These are phyloP conservation scores for Penicillium sp. DNA, from an alignment of 2,329 filamentous ascomycete species.

Conservation along the genomic window DNA sequence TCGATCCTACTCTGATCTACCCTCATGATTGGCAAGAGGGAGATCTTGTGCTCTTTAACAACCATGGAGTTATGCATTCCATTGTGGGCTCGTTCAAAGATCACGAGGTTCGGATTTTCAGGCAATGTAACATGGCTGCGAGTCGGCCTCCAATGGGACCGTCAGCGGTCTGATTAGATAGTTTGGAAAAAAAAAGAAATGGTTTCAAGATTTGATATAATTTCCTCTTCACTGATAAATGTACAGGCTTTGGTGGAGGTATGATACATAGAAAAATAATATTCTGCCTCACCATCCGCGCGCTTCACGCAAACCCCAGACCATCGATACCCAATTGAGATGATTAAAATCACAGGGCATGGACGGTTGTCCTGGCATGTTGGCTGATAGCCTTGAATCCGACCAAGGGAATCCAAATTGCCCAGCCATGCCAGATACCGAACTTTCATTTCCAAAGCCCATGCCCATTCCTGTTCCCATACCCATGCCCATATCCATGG, in stretches of 20 bases:
- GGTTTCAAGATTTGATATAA: neutral
- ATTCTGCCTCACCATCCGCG: neutral
- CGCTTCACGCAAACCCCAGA: conserved; percentile 4
- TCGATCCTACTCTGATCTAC: conserved; percentile 68
- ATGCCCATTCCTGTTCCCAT: neutral
- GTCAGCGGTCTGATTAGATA: neutral
- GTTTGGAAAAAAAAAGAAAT: neutral
- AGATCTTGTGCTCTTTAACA: conserved; percentile 76
- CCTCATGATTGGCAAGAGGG: conserved; percentile 76
- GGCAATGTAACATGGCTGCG: conserved; percentile 73
- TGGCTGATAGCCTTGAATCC: neutral
- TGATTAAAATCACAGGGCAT: conserved; percentile 6
- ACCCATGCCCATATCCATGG: neutral
- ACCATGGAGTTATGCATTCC: conserved; percentile 71
- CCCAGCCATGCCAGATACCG: neutral
- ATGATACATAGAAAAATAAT: neutral
- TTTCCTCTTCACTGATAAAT: neutral
- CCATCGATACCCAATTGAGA: conserved; percentile 11
- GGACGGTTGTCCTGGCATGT: neutral
- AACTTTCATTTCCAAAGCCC: conserved; percentile 1
- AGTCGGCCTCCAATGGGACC: conserved; percentile 24
- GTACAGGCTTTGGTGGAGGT: neutral
- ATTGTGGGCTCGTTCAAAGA: conserved; percentile 73
- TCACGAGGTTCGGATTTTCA: conserved; percentile 70
- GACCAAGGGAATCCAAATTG: neutral